Conservation (phyloP, 1,139 yeast species). For the Sugiyamaella xylanicola region DNA sequence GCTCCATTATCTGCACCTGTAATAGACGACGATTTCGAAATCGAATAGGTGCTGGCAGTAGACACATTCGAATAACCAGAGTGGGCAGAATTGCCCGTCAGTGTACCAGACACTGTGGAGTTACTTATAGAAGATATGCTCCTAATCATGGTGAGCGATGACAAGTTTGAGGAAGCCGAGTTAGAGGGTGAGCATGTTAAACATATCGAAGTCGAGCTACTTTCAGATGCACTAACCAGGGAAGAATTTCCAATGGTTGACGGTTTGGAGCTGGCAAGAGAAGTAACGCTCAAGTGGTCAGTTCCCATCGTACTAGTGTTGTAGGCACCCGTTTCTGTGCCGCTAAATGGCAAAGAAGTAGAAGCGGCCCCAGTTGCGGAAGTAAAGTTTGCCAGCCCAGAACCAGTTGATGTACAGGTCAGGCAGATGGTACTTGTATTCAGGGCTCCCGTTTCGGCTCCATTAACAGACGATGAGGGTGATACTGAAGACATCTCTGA, state of each 20-base stretch:
- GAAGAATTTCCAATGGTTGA: no score
- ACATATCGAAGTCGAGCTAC: no score
- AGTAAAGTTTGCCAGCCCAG: not conserved
- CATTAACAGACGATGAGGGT: not conserved
- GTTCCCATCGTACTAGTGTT: not conserved
- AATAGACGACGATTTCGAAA: conserved; percentile 3
- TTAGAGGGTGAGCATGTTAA: not conserved
- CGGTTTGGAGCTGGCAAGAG: no score
- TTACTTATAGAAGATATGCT: no score
- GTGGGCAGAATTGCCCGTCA: no score
- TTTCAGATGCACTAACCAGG: no score
- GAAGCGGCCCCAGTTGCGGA: not conserved
- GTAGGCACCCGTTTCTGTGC: not conserved
- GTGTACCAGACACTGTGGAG: no score
- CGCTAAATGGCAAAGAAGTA: not conserved
- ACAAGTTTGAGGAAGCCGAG: not conserved
- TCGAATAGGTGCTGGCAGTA: no score
- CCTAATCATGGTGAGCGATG: no score
- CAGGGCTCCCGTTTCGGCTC: not conserved
- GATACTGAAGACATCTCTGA: no score
- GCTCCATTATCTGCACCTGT: not conserved
- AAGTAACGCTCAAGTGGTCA: no score
- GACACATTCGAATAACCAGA: no score
- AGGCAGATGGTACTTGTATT: not conserved
- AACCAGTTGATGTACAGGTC: not conserved